phyloP scores from a whole-genome alignment of 2,329 filamentous ascomycete species.

The Colletotrichum acutatum region DNA sequence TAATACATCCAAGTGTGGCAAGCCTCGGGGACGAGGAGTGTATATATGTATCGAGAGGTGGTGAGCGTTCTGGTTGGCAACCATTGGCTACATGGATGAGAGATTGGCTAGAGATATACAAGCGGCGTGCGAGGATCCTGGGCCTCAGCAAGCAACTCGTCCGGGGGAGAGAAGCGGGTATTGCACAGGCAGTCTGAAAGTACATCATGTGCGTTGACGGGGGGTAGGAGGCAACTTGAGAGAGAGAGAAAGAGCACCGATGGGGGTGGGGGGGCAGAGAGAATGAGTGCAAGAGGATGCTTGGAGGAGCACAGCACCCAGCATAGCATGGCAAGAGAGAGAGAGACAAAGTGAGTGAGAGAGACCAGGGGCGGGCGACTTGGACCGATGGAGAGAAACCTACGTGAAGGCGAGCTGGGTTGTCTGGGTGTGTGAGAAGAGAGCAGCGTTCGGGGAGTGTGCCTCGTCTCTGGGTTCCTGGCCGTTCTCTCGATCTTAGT shows the following conservation, averaged over 20 bases:
- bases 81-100: constrained; percentile 36
- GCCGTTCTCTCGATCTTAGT: constrained; percentile 29
- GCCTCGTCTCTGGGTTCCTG: constrained; percentile 23
- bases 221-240: constrained; percentile 33
- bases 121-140: constrained; percentile 32
- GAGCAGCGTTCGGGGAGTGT: constrained; percentile 22
- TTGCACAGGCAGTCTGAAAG: constrained; percentile 27
- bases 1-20: constrained; percentile 11
- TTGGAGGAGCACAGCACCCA: constrained; percentile 5
- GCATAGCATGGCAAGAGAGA: neutral
- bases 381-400: constrained; percentile 35
- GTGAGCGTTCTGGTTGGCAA: constrained; percentile 24
- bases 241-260: constrained; percentile 17
- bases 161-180: constrained; percentile 29
- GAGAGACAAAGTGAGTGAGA: constrained; percentile 3
- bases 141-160: constrained; percentile 27
- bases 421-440: constrained; percentile 30
- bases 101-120: constrained; percentile 37
- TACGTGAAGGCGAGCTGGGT: constrained; percentile 33
- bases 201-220: constrained; percentile 32
- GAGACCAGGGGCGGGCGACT: constrained; percentile 33
- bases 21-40: constrained; percentile 35
- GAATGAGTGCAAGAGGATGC: constrained; percentile 10
- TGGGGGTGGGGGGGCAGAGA: constrained; percentile 2
- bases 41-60: constrained; percentile 36